Conservation (phyloP, 2,329 filamentous ascomycete species). For the Epichloe elymi region DNA sequence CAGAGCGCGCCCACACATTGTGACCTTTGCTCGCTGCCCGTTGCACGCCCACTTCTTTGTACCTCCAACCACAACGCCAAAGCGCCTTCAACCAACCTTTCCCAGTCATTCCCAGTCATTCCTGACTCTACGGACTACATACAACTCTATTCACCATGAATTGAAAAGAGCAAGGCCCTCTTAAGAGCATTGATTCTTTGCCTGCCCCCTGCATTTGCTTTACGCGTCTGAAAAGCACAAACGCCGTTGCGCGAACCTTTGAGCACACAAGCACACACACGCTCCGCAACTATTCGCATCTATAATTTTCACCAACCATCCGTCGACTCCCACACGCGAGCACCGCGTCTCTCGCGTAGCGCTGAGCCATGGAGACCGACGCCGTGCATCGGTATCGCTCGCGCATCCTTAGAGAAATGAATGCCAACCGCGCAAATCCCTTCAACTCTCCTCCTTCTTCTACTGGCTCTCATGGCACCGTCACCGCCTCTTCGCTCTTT, state of each 20-base stretch:
- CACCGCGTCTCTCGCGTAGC: constrained; percentile 13
- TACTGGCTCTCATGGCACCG: constrained; percentile 43
- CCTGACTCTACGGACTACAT: neutral
- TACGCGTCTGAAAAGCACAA: neutral
- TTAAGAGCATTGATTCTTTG: constrained; percentile 1
- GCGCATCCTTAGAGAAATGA: constrained; percentile 38
- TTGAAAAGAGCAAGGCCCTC: neutral
- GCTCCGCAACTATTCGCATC: neutral
- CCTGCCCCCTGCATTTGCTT: constrained; percentile 5
- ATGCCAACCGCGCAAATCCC: constrained; percentile 38
- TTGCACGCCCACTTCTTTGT: neutral
- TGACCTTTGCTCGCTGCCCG: constrained; percentile 2
- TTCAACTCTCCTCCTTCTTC: constrained; percentile 47
- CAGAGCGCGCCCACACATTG: constrained; percentile 5
- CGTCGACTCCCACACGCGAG: constrained; percentile 10
- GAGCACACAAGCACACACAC: neutral
- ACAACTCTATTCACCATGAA: neutral
- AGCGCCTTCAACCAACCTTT: neutral
- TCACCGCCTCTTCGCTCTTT: constrained; percentile 40
- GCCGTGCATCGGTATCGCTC: constrained; percentile 29
- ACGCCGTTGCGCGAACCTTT: neutral
- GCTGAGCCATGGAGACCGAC: constrained; percentile 28
- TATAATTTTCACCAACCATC: constrained; percentile 7
- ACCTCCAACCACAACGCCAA: neutral
- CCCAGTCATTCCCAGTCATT: neutral